These are phyloP conservation scores for Neonectria hederae DNA, from an alignment of 2,329 filamentous ascomycete species.

Conservation along the genomic window DNA sequence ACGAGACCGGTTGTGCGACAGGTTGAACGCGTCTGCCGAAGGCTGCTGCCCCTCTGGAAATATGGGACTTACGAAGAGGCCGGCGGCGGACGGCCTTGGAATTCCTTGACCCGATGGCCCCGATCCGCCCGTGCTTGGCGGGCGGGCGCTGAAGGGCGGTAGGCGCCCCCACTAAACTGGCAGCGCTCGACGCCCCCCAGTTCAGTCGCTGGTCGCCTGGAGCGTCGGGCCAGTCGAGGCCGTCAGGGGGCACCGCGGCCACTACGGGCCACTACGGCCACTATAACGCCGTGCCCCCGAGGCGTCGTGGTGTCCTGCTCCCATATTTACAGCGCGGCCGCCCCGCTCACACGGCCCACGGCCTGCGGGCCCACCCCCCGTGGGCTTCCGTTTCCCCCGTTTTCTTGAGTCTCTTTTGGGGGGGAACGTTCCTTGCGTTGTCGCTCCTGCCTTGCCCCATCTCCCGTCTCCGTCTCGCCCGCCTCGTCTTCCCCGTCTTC, in stretches of 20 bases:
- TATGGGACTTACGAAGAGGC: background rate
- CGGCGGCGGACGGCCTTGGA: background rate
- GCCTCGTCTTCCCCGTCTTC: conserved; percentile 20
- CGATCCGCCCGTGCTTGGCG: conserved; percentile 23
- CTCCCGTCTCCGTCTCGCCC: conserved; percentile 13
- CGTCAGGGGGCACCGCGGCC: conserved; percentile 9
- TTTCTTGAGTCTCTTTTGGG: conserved; percentile 9
- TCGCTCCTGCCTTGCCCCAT: conserved; percentile 6
- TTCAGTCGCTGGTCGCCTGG: background rate
- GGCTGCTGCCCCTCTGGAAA: background rate
- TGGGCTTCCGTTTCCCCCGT: conserved; percentile 25
- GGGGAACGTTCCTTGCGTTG: background rate
- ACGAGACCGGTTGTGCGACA: background rate
- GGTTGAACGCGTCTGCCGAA: background rate
- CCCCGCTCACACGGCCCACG: conserved; percentile 22
- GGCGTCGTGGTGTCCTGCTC: conserved; percentile 7
- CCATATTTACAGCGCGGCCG: conserved; percentile 6
- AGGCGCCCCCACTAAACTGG: background rate
- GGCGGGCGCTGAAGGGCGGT: conserved; percentile 2
- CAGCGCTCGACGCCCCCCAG: background rate
- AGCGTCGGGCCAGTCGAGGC: background rate
- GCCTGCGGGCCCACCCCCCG: conserved; percentile 25
- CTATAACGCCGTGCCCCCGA: conserved; percentile 10
- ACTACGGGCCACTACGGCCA: conserved; percentile 16
- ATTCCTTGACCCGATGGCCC: conserved; percentile 13